These are phyloP conservation scores for Ophiorrhiza pumila DNA, from an alignment of 257 asterid species.

Conservation along the genomic window DNA sequence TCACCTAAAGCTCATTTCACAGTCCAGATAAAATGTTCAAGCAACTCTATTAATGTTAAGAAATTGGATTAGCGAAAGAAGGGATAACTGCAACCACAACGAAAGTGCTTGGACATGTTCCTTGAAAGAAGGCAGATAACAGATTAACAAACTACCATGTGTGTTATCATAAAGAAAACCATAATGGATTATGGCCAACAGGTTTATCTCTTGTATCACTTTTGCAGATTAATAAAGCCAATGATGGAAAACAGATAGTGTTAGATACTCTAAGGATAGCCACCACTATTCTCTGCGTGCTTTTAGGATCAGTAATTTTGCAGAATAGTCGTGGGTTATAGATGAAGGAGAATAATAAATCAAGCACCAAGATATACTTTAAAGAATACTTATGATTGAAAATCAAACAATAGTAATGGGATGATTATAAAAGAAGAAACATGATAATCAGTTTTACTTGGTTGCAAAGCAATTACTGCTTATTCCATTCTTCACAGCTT, in stretches of 20 bases:
- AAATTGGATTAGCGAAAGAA: conserved; percentile 3
- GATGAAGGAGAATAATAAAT: background rate
- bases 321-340: background rate
- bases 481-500: background rate
- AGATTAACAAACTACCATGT: background rate
- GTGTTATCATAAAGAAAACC: background rate
- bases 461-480: background rate
- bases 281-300: background rate
- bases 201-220: background rate
- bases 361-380: background rate
- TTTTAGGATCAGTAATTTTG: background rate
- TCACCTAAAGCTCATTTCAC: background rate
- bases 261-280: background rate
- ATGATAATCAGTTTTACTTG: background rate
- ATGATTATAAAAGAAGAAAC: background rate
- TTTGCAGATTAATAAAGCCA: background rate
- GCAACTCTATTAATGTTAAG: background rate
- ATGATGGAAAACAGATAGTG: background rate
- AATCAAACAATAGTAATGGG: background rate
- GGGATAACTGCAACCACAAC: background rate
- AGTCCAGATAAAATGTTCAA: background rate
- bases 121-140: background rate
- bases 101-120: background rate
- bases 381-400: background rate
- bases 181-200: background rate